Percentiles rank a stretch among this genome's conserved stretches.
These are phyloP conservation scores for Penicillium subrubescens DNA, from an alignment of 495 filamentous ascomycete genomes.

Conservation along the genomic window DNA sequence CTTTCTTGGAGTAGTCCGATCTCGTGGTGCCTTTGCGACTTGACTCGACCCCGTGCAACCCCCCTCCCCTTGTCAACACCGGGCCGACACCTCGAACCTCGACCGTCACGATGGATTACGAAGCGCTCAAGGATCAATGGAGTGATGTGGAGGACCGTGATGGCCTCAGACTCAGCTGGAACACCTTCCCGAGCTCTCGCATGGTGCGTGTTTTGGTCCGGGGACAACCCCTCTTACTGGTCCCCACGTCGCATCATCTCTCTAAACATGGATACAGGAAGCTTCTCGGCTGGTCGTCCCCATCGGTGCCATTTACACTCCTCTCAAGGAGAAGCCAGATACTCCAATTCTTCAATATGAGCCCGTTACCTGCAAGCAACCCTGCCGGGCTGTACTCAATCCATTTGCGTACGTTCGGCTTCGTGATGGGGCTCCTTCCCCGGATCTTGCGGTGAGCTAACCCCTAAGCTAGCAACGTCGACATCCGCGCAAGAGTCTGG, in stretches of 20 bases:
- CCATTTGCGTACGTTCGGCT: conserved; percentile 77
- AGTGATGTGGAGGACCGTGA: conserved; percentile 95
- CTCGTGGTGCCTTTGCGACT: conserved; percentile 19
- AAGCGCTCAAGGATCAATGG: conserved; percentile 93
- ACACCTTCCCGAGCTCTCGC: conserved; percentile 97
- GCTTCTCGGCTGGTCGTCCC: conserved; percentile 95
- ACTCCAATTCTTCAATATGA: conserved; percentile 92
- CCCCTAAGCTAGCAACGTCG: conserved; percentile 71
- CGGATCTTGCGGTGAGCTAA: conserved; percentile 24
- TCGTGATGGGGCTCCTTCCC: conserved; percentile 3
- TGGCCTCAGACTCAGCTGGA: conserved; percentile 97
- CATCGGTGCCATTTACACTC: conserved; percentile 95
- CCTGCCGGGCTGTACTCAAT: conserved; percentile 94
- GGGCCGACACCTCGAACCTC: conserved; percentile 31
- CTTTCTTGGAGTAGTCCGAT: conserved; percentile 24
- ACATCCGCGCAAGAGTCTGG: conserved; percentile 92
- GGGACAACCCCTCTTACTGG: conserved; percentile 9
- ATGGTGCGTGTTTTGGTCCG: conserved; percentile 63
- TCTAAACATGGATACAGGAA: conserved; percentile 63
- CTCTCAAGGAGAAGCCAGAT: conserved; percentile 92
- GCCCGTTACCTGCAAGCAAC: conserved; percentile 94
- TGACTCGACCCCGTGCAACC: conserved; percentile 21
- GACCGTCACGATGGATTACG: conserved; percentile 67
- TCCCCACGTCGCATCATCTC: conserved; percentile 17
- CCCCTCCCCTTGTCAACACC: conserved; percentile 34